Evolutionary conservation across 768 basidiomycete species (phyloP).

Genomic region (Podaxis rugospora): DNA sequence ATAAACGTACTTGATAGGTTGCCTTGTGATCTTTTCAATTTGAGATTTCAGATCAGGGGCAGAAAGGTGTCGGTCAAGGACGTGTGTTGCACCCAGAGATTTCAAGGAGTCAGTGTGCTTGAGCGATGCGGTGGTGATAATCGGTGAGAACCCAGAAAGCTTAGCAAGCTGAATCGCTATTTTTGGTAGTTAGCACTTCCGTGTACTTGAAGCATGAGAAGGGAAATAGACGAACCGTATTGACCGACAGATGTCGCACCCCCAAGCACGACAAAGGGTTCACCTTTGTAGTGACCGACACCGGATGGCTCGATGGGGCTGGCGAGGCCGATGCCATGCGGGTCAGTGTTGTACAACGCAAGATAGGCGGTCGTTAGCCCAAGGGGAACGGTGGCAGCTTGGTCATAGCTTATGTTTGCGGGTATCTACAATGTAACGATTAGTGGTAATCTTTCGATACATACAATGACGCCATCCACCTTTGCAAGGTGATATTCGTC

Average conservation of each 20-base stretch:
- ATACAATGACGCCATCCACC: conserved; percentile 21
- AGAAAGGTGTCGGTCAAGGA: conserved; percentile 26
- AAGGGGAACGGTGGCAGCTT: conserved; percentile 44
- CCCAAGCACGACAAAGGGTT: conserved; percentile 33
- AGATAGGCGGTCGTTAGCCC: conserved; percentile 45
- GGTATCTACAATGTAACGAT: conserved; percentile 34
- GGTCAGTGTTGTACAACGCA: conserved; percentile 38
- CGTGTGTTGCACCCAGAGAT: conserved; percentile 35
- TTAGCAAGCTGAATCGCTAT: conserved; percentile 28
- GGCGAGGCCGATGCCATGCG: conserved; percentile 36
- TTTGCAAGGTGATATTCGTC: conserved; percentile 36
- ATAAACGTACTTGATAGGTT: conserved; percentile 20
- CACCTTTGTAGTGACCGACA: conserved; percentile 35
- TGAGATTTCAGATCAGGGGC: conserved; percentile 15
- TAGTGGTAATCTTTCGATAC: neutral
- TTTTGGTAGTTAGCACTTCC: conserved; percentile 3
- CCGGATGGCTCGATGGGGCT: conserved; percentile 32
- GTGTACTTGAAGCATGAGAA: conserved; percentile 24
- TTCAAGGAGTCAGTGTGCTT: conserved; percentile 26
- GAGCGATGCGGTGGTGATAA: conserved; percentile 33
- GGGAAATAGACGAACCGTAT: conserved; percentile 19
- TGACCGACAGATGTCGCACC: conserved; percentile 28
- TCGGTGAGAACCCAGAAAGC: conserved; percentile 36
- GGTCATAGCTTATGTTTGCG: conserved; percentile 38
- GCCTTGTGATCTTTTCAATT: conserved; percentile 22